phyloP scores from a whole-genome alignment of 2,329 filamentous ascomycete genomes.

The Tympanopsis confertula region DNA sequence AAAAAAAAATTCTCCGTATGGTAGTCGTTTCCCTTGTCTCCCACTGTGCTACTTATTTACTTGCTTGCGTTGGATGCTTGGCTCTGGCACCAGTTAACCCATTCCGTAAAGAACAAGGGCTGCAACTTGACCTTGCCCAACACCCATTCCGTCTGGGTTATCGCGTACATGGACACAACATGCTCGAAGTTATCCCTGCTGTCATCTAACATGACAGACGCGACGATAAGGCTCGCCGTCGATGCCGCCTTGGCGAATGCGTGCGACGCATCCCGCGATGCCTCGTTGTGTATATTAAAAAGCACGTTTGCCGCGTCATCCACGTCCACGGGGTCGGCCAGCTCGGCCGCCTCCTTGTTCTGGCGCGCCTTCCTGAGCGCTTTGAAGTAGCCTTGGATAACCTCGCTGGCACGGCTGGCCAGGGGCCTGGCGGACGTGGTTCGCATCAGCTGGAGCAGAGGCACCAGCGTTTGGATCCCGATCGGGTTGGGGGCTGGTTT shows the following conservation, averaged over 20 bases:
- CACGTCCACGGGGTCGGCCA: conserved; percentile 24
- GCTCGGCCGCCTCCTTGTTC: conserved; percentile 25
- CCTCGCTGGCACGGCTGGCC: conserved; percentile 58
- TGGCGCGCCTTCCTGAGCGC: conserved; percentile 44
- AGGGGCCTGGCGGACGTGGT: conserved; percentile 69
- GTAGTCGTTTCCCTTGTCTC: no score
- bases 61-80: not conserved
- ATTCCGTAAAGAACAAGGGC: conserved; percentile 57
- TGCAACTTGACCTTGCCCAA: conserved; percentile 47
- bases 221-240: conserved; percentile 56
- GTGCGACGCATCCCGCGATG: conserved; percentile 49
- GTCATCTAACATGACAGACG: conserved; percentile 44
- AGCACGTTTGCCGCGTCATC: conserved; percentile 45
- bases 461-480: conserved; percentile 59
- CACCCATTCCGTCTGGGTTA: conserved; percentile 48
- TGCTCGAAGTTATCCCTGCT: conserved; percentile 38
- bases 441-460: conserved; percentile 65
- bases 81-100: conserved; percentile 61
- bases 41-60: no score
- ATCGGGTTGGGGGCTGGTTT: conserved; percentile 60
- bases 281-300: conserved; percentile 56
- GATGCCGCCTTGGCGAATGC: conserved; percentile 67
- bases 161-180: conserved; percentile 52
- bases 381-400: conserved; percentile 63
- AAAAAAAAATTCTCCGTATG: no score